These are phyloP conservation scores for Citrus hindsii DNA, from an alignment of 345 rosid species.

Conservation along the genomic window DNA sequence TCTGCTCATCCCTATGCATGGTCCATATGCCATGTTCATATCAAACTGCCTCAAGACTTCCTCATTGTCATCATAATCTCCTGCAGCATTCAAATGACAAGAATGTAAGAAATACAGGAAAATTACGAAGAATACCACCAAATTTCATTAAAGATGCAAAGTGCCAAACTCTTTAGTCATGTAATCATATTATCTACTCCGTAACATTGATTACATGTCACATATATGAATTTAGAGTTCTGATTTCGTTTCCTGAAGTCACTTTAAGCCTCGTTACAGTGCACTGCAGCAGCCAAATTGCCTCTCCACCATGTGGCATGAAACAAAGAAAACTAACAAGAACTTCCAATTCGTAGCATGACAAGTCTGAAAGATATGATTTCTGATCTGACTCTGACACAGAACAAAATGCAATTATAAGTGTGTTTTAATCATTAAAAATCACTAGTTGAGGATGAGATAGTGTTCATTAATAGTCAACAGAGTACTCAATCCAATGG, in stretches of 20 bases:
- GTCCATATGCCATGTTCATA: constrained; percentile 83
- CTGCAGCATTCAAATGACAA: constrained; percentile 24
- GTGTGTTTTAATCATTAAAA: not conserved
- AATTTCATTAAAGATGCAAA: not conserved
- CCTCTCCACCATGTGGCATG: too few species aligned
- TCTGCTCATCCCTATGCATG: constrained; percentile 73
- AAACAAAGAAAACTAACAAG: too few species aligned
- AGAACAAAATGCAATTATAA: not conserved
- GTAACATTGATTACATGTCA: not conserved
- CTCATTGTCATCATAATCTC: constrained; percentile 41
- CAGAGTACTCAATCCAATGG: not conserved
- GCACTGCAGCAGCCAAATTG: too few species aligned
- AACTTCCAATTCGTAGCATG: too few species aligned
- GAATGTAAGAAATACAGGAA: not conserved
- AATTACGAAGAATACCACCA: not conserved
- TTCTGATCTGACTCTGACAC: not conserved
- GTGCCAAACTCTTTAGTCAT: not conserved
- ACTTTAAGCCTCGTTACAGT: too few species aligned
- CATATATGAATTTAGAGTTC: too few species aligned
- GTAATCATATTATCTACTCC: not conserved
- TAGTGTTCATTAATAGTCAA: not conserved
- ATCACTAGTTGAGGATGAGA: not conserved
- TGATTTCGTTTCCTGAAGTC: too few species aligned
- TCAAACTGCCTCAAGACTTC: constrained; percentile 65
- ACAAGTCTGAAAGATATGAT: not conserved